Base-by-base conservation (phyloP, 257 asterid genomes). In the Coffea eugenioides region DNA sequence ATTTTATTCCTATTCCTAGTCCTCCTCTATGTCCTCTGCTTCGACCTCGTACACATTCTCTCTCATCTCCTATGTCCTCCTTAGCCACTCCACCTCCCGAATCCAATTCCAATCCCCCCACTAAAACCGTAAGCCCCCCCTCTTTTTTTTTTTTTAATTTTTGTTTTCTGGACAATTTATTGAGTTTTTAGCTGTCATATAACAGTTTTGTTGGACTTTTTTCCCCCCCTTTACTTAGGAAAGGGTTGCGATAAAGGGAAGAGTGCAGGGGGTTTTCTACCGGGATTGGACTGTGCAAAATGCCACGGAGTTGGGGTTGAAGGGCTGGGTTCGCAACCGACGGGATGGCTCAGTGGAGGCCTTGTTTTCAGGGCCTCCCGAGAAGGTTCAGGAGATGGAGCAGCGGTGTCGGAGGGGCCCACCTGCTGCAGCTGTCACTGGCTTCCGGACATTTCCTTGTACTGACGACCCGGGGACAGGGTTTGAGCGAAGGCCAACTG, bases 381-480 rank as follows among this genome's bases (percentile, higher is more conserved):
- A 92, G 77, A 93, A 92, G 88, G 97, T 93, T 71, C 87, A 86
- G 68, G 96, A 91, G 78, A 95, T 95, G 97, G 96, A 92, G 88
- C 94, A 91, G 86, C 91, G 97, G n/a, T 95, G 99, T 85, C 86
- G 97, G 86, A 88, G 95, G 10, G 99, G 99, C 3, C 99, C 98
- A 8, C 95, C 96, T 3, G 86, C 90, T 20, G 96, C 98, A 23
- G 81, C 83, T 85, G 98, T 94, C 54, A 90, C 97, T 1, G 96
- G 91, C 13, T 84, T 94, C 20, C 88, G 89, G 86, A 88, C 89
- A 48, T 81, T 84, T 80, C 97, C 92, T 3, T 71, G 83, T 75
- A 73, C 83, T 27, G 98, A 91, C 34, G 95, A 95, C 74, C 98
- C 97, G 0, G 98, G 99, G 31, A 57, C 83, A 8, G 81, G 87